A percentile compares a stretch with the other conserved stretches of the same genome.
Conservation (phyloP, 2,329 filamentous ascomycete species). For the Plenodomus tracheiphilus region DNA sequence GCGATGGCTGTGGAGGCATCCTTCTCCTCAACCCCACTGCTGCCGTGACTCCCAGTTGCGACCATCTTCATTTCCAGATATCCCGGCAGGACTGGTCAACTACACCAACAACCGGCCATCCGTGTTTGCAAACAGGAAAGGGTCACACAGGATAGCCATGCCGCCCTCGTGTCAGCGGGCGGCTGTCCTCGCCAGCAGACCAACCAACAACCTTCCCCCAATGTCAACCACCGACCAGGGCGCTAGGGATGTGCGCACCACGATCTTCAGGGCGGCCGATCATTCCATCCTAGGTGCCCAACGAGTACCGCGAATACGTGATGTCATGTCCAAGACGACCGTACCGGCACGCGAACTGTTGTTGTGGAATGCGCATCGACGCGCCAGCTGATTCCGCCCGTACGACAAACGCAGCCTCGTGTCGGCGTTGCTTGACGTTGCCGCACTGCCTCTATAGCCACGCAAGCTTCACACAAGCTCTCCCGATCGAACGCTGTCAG, state of each 20-base stretch:
- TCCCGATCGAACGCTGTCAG: not conserved
- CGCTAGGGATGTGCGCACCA: not conserved
- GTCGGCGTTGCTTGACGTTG: not conserved
- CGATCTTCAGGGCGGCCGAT: constrained; percentile 31
- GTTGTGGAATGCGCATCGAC: constrained; percentile 13
- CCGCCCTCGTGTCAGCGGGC: not conserved
- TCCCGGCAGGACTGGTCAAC: no score
- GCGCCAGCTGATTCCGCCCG: constrained; percentile 15
- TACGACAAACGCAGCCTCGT: constrained; percentile 1
- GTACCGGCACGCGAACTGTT: constrained; percentile 2
- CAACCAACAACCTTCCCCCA: not conserved
- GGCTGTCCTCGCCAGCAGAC: not conserved
- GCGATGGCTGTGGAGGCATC: no score
- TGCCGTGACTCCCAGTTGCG: no score
- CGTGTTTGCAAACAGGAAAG: not conserved
- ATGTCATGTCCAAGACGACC: constrained; percentile 21
- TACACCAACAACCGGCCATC: not conserved
- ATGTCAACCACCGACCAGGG: not conserved
- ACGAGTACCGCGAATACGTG: constrained; percentile 7
- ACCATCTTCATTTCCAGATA: constrained; percentile 2
- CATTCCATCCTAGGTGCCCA: constrained; percentile 29
- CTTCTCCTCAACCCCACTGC: no score
- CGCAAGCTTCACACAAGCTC: not conserved
- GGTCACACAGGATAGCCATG: not conserved
- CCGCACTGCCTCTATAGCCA: not conserved